Evolutionary conservation across 192 early-diverging fungal genomes (phyloP), one percentile per base, ranked within the genome.

Genomic region (Backusella liffmaniae): DNA sequence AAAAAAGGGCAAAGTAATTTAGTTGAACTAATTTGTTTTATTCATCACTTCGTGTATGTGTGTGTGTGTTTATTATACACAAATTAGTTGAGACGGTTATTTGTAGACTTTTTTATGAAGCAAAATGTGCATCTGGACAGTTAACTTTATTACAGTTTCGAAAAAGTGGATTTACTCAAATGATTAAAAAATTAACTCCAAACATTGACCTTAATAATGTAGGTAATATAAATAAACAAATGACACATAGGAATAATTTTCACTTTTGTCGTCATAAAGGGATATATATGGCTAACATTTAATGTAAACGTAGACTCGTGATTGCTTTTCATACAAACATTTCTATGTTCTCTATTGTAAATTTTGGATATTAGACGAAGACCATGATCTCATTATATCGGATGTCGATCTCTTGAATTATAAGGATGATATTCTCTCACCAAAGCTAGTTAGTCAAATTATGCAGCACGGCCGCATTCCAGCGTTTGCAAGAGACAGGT

Each of bases 321-420:
- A 95, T 81, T 88, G 92, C 49, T 97, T 98, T 76, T 97, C 96
- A 6, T 98, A 98, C 85, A 96, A 96, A 81, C 97, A 98, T 78
- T 98, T 97, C 77, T 98, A 98, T 79, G 97, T 98, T 26, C 89
- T 98, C 2, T 98, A 97, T 79, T 97, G 95, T 88, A 97, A 95
- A 81, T 98, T 98, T 82, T 98, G 94, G 93, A 94, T 94, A 76
- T 85, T 97, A 66, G 97, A 98, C 84, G 82, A 87, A 29, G 95
- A 97, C 79, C 95, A 95, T 71, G 94, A 97, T 78, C 86, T 95
- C 72, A 80, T 94, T 39, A 87, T 97, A 59, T 86, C 90, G 53
- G 85, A 88, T 39, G 77, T 85, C 34, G 92, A 93, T 68, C 82
- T 98, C 68, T 44, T 86, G 8, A 82, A 86, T 66, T 98, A 97